A percentile compares a stretch with the other conserved stretches of the same genome.
Conservation (phyloP, 306 rosid species). For the Casuarina glauca region DNA sequence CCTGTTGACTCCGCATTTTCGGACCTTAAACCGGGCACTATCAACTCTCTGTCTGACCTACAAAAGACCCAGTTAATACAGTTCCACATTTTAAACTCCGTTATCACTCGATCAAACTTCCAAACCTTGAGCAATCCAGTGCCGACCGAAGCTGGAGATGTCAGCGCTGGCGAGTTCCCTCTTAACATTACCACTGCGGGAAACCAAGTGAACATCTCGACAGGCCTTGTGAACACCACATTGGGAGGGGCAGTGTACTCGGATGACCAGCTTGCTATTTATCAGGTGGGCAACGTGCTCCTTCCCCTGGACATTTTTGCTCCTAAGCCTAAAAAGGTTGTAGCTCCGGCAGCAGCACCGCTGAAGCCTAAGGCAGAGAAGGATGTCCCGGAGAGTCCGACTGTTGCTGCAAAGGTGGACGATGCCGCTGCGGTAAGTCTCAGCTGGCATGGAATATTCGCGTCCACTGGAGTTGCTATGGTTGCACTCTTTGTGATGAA, state of each 20-base stretch:
- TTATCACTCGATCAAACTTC: conserved; percentile 39
- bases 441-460: conserved; percentile 16
- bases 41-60: conserved; percentile 51
- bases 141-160: conserved; percentile 66
- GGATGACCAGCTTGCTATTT: conserved; percentile 53
- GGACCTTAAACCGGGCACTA: conserved; percentile 59
- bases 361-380: conserved; percentile 39
- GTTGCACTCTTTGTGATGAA: not conserved
- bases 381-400: conserved; percentile 12
- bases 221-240: conserved; percentile 55
- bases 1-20: conserved; percentile 62
- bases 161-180: conserved; percentile 49
- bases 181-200: conserved; percentile 45
- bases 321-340: conserved; percentile 16
- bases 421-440: too few relatives aligned
- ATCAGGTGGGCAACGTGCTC: conserved; percentile 53
- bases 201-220: conserved; percentile 48
- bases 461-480: conserved; percentile 21
- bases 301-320: conserved; percentile 51
- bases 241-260: conserved; percentile 46
- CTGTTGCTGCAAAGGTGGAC: too few relatives aligned
- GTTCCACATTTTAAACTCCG: conserved; percentile 52
- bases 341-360: conserved; percentile 28
- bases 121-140: conserved; percentile 73
- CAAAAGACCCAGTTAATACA: conserved; percentile 60